Base-by-base conservation (phyloP, 2,329 filamentous ascomycete species). In the Thelonectria rubi region DNA sequence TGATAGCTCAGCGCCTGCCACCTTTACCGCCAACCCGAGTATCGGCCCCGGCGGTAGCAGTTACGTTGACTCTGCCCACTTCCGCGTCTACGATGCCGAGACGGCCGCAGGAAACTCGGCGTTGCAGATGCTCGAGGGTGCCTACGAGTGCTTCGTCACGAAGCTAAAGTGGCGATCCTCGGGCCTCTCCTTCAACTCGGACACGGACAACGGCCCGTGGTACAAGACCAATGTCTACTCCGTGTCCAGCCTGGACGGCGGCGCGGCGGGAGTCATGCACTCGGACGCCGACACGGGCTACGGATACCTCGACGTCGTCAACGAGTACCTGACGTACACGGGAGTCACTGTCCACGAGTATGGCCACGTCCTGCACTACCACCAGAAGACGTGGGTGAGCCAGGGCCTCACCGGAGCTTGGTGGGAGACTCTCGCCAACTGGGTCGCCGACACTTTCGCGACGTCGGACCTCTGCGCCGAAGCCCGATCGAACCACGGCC, bases 371-470 rank as follows among this genome's bases (percentile, higher is more conserved):
- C 69, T 84, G 62, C 80, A 81, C 17, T 84, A 82, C 58, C 75
- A 78, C 15, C 78, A 79, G 60, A 69, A 73, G 5, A 75, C 74
- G 9, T 81, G 80, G 80, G 76, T 83, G 3, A 71, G 81, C 54
- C 81, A 84, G 60, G 69, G 65, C 1, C 73, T 75, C 2, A 83
- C 81, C 1, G 81, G 81, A 0, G 80, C 81, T 3, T 84, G 82
- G 82, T 83, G 80, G 80, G 82, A 84, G 71, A 79, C 81, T 2
- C 62, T 84, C 0, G 82, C 82, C 39, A 81, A 84, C 62, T 84
- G 78, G 72, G 75, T 84, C 5, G 80, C 81, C 4, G 82, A 84
- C 58, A 80, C 78, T 0, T 84, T 80, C 70, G 74, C 78, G 57
- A 82, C 81, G 0, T 81, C 79, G 0, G 69, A 77, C 0, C 70